These are phyloP conservation scores for Caloboletus firmus DNA, from an alignment of 1,284 basidiomycete species.

Conservation along the genomic window DNA sequence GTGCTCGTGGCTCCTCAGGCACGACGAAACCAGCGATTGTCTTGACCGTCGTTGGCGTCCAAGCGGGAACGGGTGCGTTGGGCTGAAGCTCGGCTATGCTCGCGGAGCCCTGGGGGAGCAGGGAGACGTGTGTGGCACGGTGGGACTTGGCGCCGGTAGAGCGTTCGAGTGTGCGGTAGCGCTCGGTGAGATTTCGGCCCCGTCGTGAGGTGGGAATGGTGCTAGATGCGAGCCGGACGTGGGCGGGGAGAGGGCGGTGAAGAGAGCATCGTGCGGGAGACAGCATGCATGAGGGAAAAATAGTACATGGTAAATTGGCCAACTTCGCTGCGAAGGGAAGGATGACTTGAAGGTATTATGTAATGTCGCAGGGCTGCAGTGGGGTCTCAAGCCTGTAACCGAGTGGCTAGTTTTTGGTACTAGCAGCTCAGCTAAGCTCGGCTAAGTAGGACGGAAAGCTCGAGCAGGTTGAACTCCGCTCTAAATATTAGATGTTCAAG, in stretches of 20 bases:
- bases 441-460: no score
- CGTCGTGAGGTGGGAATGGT: slow-evolving; percentile 18
- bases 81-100: not conserved
- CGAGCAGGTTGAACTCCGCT: no score
- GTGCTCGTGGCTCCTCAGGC: slow-evolving; percentile 58
- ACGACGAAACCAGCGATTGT: slow-evolving; percentile 51
- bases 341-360: no score
- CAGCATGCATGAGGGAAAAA: slow-evolving; percentile 18
- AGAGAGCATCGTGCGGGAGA: slow-evolving; percentile 10
- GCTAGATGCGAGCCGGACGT: slow-evolving; percentile 13
- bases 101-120: slow-evolving; percentile 3
- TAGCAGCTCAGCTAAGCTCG: no score
- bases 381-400: no score
- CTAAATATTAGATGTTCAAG: no score
- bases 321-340: no score
- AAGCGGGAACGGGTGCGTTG: not conserved
- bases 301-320: no score
- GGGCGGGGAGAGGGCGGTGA: not conserved
- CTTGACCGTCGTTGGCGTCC: slow-evolving; percentile 14
- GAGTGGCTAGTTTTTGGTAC: no score
- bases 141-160: slow-evolving; percentile 47
- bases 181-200: slow-evolving; percentile 51
- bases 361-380: no score
- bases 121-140: slow-evolving; percentile 26
- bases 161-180: slow-evolving; percentile 57